Evolutionary conservation across 805 yeast species (phyloP).

Genomic region (Pachysolen tannophilus): DNA sequence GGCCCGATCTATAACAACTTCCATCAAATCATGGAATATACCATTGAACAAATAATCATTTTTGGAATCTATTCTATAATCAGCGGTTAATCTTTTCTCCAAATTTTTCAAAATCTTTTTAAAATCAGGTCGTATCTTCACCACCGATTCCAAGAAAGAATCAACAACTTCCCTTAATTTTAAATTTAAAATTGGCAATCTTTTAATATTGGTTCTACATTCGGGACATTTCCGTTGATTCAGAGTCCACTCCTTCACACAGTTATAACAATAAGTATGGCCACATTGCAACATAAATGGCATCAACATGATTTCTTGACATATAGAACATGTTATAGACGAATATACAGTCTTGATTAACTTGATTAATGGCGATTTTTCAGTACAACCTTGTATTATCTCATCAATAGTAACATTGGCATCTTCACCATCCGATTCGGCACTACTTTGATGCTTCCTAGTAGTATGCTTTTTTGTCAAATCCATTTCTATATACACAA

Average conservation of each 20-base stretch:
- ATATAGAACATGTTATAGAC: conserved; percentile 49
- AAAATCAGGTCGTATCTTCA: conserved; percentile 17
- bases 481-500: too few species aligned
- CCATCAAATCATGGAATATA: conserved; percentile 38
- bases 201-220: conserved; percentile 43
- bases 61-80: conserved; percentile 32
- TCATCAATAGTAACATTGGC: too few species aligned
- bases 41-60: conserved; percentile 36
- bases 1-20: conserved; percentile 48
- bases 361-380: too few species aligned
- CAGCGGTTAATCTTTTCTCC: conserved; percentile 21
- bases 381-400: too few species aligned
- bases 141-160: conserved; percentile 30
- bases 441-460: too few species aligned
- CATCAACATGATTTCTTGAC: conserved; percentile 60
- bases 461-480: too few species aligned
- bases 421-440: too few species aligned
- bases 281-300: conserved; percentile 65
- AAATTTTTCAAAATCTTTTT: conserved; percentile 16
- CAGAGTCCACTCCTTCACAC: conserved; percentile 57
- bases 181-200: conserved; percentile 46
- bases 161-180: conserved; percentile 39
- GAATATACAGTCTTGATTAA: background rate
- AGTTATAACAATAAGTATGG: conserved; percentile 65
- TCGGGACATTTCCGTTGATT: conserved; percentile 58